Base-by-base conservation (phyloP, 1,284 basidiomycete species). In the Rhodotorula sp. region DNA sequence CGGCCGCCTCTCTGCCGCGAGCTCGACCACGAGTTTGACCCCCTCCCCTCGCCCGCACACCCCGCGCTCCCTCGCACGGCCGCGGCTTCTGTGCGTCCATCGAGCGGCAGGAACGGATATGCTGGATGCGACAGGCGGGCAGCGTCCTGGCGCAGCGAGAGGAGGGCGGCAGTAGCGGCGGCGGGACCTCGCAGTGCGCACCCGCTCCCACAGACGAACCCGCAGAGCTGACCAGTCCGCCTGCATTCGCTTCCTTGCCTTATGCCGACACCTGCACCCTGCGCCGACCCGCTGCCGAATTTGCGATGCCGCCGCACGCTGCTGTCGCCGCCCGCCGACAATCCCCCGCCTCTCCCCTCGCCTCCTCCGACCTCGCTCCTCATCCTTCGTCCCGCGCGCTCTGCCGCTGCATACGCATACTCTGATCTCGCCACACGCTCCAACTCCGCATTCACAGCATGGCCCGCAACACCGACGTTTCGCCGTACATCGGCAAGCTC, bases 401-500 rank as follows among this genome's bases (percentile, higher is more conserved):
- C 44, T 44, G 44, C 44, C 44, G 44, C 44, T 44, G 44, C 44
- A 19, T 29, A n/a, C n/a, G n/a, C n/a, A n/a, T n/a, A n/a, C n/a
- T n/a, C n/a, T n/a, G n/a, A n/a, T n/a, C n/a, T n/a, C n/a, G n/a
- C n/a, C n/a, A n/a, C n/a, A n/a, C n/a, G n/a, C n/a, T n/a, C n/a
- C n/a, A n/a, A n/a, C n/a, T n/a, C n/a, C n/a, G n/a, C n/a, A n/a
- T n/a, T n/a, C n/a, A 12, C 50, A 69, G 89, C n/a, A 96, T 97
- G 94, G 92, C 92, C 84, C 91, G 94, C 86, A 92, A 88, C 84
- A 90, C 90, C 85, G 88, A 90, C 85, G 85, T 94, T 84, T 89
- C 88, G 82, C 88, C 90, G 79, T 87, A 90, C 83, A 85, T 96
- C 83, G 91, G 92, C 79, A 91, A 92, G 81, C 85, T 90, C 82